Evolutionary conservation across 2,329 filamentous ascomycete species (phyloP), one percentile per base, ranked within the genome.

Genomic region (Dactylonectria macrodidyma): DNA sequence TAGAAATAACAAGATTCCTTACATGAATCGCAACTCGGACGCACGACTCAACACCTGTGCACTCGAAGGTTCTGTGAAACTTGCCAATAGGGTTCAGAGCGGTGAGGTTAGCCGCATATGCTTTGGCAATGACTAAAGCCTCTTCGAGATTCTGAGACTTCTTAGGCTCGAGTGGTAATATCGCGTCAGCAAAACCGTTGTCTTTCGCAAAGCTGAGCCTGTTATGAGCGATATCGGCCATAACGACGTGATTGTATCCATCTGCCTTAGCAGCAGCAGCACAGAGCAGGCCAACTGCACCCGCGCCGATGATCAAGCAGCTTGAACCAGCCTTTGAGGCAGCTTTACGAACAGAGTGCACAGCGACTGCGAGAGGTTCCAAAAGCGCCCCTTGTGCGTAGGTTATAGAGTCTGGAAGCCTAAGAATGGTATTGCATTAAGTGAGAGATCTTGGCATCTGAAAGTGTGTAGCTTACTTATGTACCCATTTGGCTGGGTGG

Each of bases 401-500:
- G 12, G 58, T 36, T 2, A 66, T 30, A 7, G 38, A 11, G 14
- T 50, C 26, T 11, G 63, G 63, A 4, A 66, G 54, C 54, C 60
- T 63, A 30, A 36, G 54, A 4, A 57, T 48, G n/a, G 10, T 33
- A 19, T 19, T 19, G 50, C 12, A 38, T 38, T 38, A 11, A 38
- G 36, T 38, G 9, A 38, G 36, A 38, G 36, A 38, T 38, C 36
- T 38, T 38, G 36, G 12, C 9, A 10, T 9, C 12, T 38, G 5
- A 38, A 38, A 11, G 5, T 33, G 50, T 34, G 26, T 22, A 24
- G 36, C 56, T 16, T 47, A 59, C 52, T 83, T 83, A 77, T 88
- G 85, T 22, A 87, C 77, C 84, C 87, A 91, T 74, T 85, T 87
- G 2, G 88, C 88, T 0, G 88, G 86, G 70, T 91, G 89, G 26